A percentile compares a stretch with the other conserved stretches of the same genome.
Conservation (phyloP, 1,284 basidiomycete species). For the Melanopsichium pennsylvanicum region DNA sequence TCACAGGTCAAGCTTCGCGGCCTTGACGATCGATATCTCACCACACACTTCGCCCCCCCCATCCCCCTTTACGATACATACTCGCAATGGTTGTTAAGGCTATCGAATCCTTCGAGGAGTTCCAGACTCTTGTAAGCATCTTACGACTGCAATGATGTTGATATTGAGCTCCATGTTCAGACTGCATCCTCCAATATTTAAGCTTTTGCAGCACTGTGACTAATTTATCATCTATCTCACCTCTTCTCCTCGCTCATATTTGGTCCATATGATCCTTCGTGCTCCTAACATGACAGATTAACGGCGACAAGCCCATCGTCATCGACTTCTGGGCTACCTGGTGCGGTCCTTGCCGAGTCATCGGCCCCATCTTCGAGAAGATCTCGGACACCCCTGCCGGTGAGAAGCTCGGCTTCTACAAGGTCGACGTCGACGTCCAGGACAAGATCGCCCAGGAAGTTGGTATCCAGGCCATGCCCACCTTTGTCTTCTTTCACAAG, state of each 20-base stretch:
- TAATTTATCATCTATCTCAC: not conserved
- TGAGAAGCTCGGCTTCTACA: constrained; percentile 75
- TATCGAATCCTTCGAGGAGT: constrained; percentile 72
- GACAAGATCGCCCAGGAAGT: constrained; percentile 72
- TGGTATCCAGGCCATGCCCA: constrained; percentile 81
- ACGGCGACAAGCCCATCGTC: constrained; percentile 68
- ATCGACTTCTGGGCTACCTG: constrained; percentile 66
- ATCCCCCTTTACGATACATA: too few relatives aligned
- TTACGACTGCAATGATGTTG: too few relatives aligned
- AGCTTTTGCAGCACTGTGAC: too few relatives aligned
- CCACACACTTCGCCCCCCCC: too few relatives aligned
- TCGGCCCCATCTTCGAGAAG: constrained; percentile 81
- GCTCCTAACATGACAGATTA: constrained; percentile 65
- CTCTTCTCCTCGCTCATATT: not conserved
- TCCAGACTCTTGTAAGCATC: constrained; percentile 69
- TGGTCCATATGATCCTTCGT: too few relatives aligned
- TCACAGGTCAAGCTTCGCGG: too few relatives aligned
- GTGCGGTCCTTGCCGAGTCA: constrained; percentile 74
- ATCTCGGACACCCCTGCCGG: constrained; percentile 67
- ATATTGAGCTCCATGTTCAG: too few relatives aligned
- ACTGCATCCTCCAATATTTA: too few relatives aligned
- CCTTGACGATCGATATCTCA: too few relatives aligned
- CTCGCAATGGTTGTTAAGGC: constrained; percentile 67
- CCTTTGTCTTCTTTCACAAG: constrained; percentile 77
- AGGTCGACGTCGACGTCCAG: constrained; percentile 71